Conservation (phyloP, 1,284 basidiomycete species). For the Ganoderma lingzhi region DNA sequence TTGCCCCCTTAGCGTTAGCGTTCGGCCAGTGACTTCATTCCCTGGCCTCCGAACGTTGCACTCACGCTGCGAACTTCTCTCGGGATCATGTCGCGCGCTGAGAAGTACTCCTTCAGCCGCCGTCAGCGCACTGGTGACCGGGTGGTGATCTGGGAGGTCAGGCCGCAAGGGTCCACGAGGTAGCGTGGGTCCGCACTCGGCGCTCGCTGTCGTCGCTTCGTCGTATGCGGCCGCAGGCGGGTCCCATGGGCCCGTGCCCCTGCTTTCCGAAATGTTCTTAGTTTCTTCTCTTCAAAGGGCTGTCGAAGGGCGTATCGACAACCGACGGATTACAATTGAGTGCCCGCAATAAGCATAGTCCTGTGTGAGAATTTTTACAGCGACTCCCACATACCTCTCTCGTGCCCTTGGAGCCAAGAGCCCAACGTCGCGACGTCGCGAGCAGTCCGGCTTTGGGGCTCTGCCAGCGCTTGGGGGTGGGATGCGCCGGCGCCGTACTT, state of each 20-base stretch:
- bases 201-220: slow-evolving; percentile 12
- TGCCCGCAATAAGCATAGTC: neutral
- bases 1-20: neutral
- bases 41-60: neutral
- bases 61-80: slow-evolving; percentile 4
- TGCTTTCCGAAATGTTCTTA: neutral
- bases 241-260: neutral
- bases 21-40: neutral
- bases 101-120: neutral
- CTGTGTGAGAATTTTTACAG: neutral
- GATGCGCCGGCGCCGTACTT: neutral
- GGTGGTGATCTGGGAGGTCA: slow-evolving; percentile 2
- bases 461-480: neutral
- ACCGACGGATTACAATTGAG: neutral
- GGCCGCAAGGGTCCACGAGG: neutral
- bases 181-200: slow-evolving; percentile 4
- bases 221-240: neutral
- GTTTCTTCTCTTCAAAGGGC: neutral
- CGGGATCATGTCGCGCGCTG: slow-evolving; percentile 1
- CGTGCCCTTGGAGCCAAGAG: neutral
- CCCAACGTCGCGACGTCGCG: neutral
- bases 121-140: neutral
- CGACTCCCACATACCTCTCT: neutral
- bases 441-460: neutral
- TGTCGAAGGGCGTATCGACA: neutral